Base-by-base conservation (phyloP, 108 stramenopile genomes). In the Tribonema minus region DNA sequence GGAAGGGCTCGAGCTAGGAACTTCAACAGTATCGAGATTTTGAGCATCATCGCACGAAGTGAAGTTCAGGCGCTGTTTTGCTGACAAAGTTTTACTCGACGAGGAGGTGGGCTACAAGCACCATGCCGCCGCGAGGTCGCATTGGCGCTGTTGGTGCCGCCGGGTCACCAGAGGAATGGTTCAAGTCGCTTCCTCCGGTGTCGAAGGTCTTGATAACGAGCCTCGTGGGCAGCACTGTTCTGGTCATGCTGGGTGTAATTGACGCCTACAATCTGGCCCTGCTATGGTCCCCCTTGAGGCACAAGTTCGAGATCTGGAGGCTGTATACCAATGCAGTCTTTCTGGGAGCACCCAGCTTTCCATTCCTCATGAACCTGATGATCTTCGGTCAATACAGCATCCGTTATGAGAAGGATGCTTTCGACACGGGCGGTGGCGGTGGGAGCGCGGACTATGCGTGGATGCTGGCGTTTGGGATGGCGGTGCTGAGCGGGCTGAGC, bases 351-450 rank as follows among this genome's bases (percentile, higher is more conserved):
- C 58, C 82, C 2, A 60, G 84, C 34, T 39, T 83, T 34, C 23
- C 9, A 3, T 32, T 79, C 62, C 40, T 82, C 27, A 83, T 85
- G 46, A 68, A 81, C 61, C n/a, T 58, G 70, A 61, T 68, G 35
- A 70, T 63, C 64, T 29, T 64, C 28, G 28, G 9, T n/a, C 28
- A 64, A 29, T 64, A 64, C 63, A 7, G 66, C 39, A 29, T 28
- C 41, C 76, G 85, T 34, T 86, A 86, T 60, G 86, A 86, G 63
- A 61, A 37, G 29, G 81, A 83, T 28, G 81, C 84, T 9, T 86
- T 85, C 85, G 82, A 78, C 84, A 86, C 64, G 30, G 86, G 86
- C 29, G 86, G 84, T n/a, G 85, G 86, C 12, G 86, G 85, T 2
- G 69, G 41, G 20, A 81, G 71, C 33, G 82, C 86, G 3, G 86